Conservation (phyloP, 768 basidiomycete genomes). For the Gymnopilus junonius region DNA sequence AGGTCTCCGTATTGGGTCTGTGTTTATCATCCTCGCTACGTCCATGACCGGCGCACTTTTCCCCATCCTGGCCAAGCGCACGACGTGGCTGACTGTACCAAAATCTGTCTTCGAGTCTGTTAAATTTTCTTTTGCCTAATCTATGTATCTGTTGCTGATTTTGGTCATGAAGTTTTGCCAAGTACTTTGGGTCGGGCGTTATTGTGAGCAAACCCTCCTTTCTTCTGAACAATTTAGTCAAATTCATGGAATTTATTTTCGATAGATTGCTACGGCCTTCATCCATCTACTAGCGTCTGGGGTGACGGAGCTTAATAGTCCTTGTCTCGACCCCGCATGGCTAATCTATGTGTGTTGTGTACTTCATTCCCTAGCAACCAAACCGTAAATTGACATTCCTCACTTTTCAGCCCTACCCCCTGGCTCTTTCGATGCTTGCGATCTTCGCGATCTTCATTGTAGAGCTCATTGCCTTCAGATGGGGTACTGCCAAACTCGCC, state of each 20-base stretch:
- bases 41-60: constrained; percentile 59
- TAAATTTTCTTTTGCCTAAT: neutral
- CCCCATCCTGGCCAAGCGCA: constrained; percentile 63
- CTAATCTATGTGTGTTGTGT: neutral
- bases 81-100: constrained; percentile 56
- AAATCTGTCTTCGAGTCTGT: constrained; percentile 68
- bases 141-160: neutral
- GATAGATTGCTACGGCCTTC: constrained; percentile 84
- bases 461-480: constrained; percentile 84
- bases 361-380: too few relatives aligned
- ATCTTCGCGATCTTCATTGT: constrained; percentile 83
- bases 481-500: constrained; percentile 73
- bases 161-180: neutral
- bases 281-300: constrained; percentile 82
- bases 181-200: constrained; percentile 2
- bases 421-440: constrained; percentile 78
- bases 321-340: constrained; percentile 76
- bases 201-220: neutral
- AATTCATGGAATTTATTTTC: neutral
- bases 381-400: neutral
- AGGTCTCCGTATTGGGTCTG: constrained; percentile 64
- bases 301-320: constrained; percentile 64
- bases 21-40: constrained; percentile 73
- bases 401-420: constrained; percentile 66
- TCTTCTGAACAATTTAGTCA: constrained; percentile 9